These are phyloP conservation scores for Mucuna pruriens DNA, from an alignment of 306 rosid genomes.

Conservation along the genomic window DNA sequence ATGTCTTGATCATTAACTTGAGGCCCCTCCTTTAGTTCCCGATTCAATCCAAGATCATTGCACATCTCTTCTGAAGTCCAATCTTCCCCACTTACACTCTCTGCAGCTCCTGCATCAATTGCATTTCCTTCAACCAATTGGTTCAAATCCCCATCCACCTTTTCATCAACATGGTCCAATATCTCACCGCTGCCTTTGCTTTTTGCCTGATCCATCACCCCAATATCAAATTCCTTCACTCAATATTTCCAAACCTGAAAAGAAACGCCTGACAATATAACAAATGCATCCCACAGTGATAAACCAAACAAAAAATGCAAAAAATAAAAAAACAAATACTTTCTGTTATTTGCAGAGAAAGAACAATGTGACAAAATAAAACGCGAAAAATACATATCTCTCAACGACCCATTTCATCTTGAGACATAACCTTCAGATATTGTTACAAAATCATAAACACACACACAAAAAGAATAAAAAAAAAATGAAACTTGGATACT, in stretches of 20 bases:
- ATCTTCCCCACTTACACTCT: conserved; percentile 31
- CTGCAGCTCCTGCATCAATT: conserved; percentile 45
- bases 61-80: conserved; percentile 34
- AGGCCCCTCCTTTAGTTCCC: conserved; percentile 37
- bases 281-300: not conserved
- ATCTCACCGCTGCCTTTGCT: conserved; percentile 19
- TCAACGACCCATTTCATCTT: conserved; percentile 38
- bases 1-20: conserved; percentile 12
- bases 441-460: conserved; percentile 5
- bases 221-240: conserved; percentile 32
- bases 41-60: conserved; percentile 43
- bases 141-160: conserved; percentile 33
- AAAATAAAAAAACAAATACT: not conserved
- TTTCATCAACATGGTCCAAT: conserved; percentile 39
- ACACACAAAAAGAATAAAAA: not conserved
- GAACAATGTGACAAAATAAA: conserved; percentile 48
- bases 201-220: conserved; percentile 43
- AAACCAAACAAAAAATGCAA: not conserved
- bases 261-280: conserved; percentile 12
- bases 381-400: conserved; percentile 26
- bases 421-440: conserved; percentile 18
- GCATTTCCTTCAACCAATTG: conserved; percentile 34
- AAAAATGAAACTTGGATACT: not conserved
- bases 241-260: conserved; percentile 37
- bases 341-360: not conserved